These are phyloP conservation scores for Gossypium armourianum DNA, from an alignment of 441 rosid species.

Conservation along the genomic window DNA sequence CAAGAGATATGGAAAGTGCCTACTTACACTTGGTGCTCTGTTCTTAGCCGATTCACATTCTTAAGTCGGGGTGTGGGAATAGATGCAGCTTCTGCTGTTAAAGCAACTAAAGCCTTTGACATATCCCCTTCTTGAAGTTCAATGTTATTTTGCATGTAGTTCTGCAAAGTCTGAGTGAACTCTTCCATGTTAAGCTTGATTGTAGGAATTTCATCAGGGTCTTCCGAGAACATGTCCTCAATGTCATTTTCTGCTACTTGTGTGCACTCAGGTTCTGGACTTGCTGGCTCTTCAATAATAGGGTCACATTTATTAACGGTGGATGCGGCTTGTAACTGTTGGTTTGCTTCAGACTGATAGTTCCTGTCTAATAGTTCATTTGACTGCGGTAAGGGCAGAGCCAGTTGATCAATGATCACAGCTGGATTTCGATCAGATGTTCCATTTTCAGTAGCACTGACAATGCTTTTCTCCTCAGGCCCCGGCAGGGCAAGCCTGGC, in stretches of 20 bases:
- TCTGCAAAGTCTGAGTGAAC: conserved; percentile 41
- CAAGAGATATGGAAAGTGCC: conserved; percentile 9
- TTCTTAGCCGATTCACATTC: conserved; percentile 32
- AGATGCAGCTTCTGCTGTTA: conserved; percentile 38
- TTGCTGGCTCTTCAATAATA: conserved; percentile 57
- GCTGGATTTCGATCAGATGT: conserved; percentile 24
- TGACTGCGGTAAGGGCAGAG: conserved; percentile 33
- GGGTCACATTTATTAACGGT: conserved; percentile 33
- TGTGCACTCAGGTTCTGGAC: conserved; percentile 42
- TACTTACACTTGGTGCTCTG: conserved; percentile 58
- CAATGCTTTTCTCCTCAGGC: conserved; percentile 36
- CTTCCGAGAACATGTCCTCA: conserved; percentile 45
- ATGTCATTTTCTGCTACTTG: conserved; percentile 37
- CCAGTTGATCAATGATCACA: conserved; percentile 14
- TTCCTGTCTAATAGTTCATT: conserved; percentile 28
- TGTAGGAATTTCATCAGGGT: conserved; percentile 55
- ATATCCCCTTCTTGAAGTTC: conserved; percentile 40
- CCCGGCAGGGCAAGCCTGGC: conserved; percentile 63
- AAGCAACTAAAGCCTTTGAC: conserved; percentile 50
- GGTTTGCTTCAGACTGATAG: conserved; percentile 23
- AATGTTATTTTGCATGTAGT: conserved; percentile 38
- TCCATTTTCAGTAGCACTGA: conserved; percentile 20
- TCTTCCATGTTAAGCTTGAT: conserved; percentile 42
- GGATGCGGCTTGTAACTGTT: conserved; percentile 19
- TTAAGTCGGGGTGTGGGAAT: conserved; percentile 36